A percentile compares a stretch with the other conserved stretches of the same genome.
Evolutionary conservation across 2,329 filamentous ascomycete genomes (phyloP).

Genomic region (Coniochaeta sp.): DNA sequence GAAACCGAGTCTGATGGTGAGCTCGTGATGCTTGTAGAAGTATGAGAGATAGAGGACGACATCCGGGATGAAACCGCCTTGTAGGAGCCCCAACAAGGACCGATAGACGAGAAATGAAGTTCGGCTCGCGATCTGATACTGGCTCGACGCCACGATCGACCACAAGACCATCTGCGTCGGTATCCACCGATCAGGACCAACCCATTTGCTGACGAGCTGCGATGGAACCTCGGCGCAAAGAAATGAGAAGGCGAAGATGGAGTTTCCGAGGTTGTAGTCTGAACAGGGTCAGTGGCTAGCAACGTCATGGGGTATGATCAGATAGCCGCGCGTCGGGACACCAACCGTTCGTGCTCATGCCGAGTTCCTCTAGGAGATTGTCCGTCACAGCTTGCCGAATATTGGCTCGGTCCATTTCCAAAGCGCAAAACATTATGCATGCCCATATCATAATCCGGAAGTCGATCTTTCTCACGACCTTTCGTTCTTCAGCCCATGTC

Average conservation of each 20-base stretch:
- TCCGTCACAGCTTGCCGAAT: slow-evolving; percentile 28
- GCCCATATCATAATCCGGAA: slow-evolving; percentile 41
- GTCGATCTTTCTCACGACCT: slow-evolving; percentile 34
- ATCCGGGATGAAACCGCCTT: slow-evolving; percentile 27
- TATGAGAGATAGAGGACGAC: slow-evolving; percentile 26
- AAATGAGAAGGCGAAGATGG: slow-evolving; percentile 46
- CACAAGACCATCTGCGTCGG: slow-evolving; percentile 26
- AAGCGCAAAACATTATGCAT: slow-evolving; percentile 45
- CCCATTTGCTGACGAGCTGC: slow-evolving; percentile 50
- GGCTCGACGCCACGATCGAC: slow-evolving; percentile 22
- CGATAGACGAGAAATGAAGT: slow-evolving; percentile 21
- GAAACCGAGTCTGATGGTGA: slow-evolving; percentile 23
- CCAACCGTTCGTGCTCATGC: slow-evolving; percentile 22
- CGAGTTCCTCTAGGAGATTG: slow-evolving; percentile 22
- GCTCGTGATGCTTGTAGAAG: slow-evolving; percentile 24
- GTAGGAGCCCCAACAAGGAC: slow-evolving; percentile 22
- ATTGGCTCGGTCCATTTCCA: slow-evolving; percentile 42
- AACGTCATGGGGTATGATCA: not conserved
- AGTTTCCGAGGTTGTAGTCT: slow-evolving; percentile 48
- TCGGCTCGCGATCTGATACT: slow-evolving; percentile 20
- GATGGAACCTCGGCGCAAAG: slow-evolving; percentile 52
- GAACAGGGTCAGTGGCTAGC: not conserved
- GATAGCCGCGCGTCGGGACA: not conserved
- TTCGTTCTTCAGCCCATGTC: slow-evolving; percentile 26
- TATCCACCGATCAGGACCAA: slow-evolving; percentile 27